phyloP scores from a whole-genome alignment of 345 rosid species.

The Erucastrum elatum region DNA sequence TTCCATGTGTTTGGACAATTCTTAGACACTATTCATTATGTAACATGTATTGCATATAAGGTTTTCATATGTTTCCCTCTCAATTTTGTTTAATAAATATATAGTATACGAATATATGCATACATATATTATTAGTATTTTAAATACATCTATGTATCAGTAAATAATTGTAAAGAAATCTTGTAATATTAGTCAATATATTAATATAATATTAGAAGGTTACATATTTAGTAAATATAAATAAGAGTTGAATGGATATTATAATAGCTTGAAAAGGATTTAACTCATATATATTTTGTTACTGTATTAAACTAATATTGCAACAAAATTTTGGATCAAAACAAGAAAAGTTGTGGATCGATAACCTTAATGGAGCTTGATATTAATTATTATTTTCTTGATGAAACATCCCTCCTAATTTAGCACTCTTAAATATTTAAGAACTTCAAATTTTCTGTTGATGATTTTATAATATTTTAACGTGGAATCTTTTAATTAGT shows the following conservation, averaged over 20 bases:
- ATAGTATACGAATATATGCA: not conserved
- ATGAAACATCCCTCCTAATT: constrained; percentile 23
- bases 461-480: not conserved
- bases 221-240: not conserved
- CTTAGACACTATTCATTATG: constrained; percentile 27
- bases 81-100: not conserved
- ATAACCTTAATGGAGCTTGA: constrained; percentile 6
- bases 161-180: not conserved
- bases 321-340: constrained; percentile 8
- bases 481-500: constrained; percentile 30
- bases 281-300: not conserved
- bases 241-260: constrained; percentile 6
- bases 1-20: constrained; percentile 34
- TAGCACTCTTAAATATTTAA: not conserved
- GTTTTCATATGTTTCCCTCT: not conserved
- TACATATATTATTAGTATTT: not conserved
- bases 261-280: not conserved
- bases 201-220: not conserved
- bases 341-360: constrained; percentile 1
- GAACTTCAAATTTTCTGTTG: not conserved
- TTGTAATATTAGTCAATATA: not conserved
- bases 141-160: not conserved
- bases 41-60: not conserved
- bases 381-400: not conserved
- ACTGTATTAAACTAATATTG: not conserved